Evolutionary conservation across 73 alveolate species (phyloP), one percentile per base, ranked within the genome.

Genomic region (Tetrahymena thermophila): DNA sequence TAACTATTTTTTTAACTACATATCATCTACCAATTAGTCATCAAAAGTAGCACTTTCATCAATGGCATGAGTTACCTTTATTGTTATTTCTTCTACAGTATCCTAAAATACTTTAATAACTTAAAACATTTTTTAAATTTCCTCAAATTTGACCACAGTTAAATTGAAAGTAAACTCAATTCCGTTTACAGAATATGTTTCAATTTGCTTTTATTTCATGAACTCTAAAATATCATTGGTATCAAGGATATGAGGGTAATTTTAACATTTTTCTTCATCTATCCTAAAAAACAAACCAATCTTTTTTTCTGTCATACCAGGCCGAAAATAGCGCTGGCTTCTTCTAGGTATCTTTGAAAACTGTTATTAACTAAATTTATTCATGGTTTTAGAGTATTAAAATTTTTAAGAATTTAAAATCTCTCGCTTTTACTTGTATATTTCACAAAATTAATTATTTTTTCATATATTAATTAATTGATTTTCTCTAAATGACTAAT

Each of bases 271-370:
- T 71, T 71, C 89, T 71, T 71, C 89, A 13, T 71, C 89, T 71
- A 71, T 71, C 89, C 89, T 71, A 25, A 71, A 71, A n/a, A 71
- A 71, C 89, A 71, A 10, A 8, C 35, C 4, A 11, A 71, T 71
- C 31, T 71, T 71, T 34, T 71, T 71, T 31, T 71, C 89, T 28
- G 89, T 71, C 89, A 71, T 71, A 17, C 37, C 89, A 71, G 89
- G 89, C 89, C 89, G 89, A 71, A 71, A 71, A 71, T 71, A 71
- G 89, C 89, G 89, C 89, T 71, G 89, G 89, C 40, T 28, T 31
- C 89, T 71, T 31, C 89, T 71, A 4, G 35, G 37, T n/a, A 71
- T 71, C 31, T 71, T 71, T 11, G 89, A 71, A 71, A 13, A 4
- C 10, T 50, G 83, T 15, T 50, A 50, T 50, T 50, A 50, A 19